Conservation (phyloP, 2,329 filamentous ascomycete genomes). For the Zarea fungicola region DNA sequence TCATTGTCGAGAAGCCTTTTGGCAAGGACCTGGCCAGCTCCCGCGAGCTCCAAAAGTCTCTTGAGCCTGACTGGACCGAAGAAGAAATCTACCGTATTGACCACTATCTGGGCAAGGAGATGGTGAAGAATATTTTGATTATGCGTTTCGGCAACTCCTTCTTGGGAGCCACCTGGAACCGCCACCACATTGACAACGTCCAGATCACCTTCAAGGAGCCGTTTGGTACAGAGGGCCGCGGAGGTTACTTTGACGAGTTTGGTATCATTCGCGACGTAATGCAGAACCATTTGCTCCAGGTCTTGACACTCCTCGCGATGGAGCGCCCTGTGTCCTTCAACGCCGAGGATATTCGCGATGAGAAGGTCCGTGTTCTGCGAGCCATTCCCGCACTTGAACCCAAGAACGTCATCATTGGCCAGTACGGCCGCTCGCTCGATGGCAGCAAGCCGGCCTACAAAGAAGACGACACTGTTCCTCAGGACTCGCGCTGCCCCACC, state of each 20-base stretch:
- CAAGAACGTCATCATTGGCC: conserved; percentile 99
- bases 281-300: conserved; percentile 98
- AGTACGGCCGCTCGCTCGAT: conserved; percentile 94
- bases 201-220: conserved; percentile 99
- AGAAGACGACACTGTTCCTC: conserved; percentile 96
- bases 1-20: conserved; percentile 99
- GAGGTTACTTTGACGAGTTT: conserved; percentile 99
- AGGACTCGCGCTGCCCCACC: conserved; percentile 94
- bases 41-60: conserved; percentile 86
- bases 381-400: conserved; percentile 93
- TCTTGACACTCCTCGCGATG: conserved; percentile 94
- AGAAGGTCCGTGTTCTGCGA: conserved; percentile 94
- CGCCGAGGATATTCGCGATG: conserved; percentile 94
- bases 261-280: conserved; percentile 99
- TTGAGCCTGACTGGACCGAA: conserved; percentile 97
- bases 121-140: conserved; percentile 99
- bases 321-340: conserved; percentile 98
- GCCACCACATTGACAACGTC: conserved; percentile 98
- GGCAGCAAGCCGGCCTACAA: conserved; percentile 97
- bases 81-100: conserved; percentile 99
- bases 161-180: conserved; percentile 97
- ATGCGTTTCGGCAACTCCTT: conserved; percentile 98
- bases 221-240: conserved; percentile 95
- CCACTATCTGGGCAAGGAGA: conserved; percentile 99
- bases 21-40: conserved; percentile 95